Base-by-base conservation (phyloP, 805 yeast species). In the Saturnispora quitensis region DNA sequence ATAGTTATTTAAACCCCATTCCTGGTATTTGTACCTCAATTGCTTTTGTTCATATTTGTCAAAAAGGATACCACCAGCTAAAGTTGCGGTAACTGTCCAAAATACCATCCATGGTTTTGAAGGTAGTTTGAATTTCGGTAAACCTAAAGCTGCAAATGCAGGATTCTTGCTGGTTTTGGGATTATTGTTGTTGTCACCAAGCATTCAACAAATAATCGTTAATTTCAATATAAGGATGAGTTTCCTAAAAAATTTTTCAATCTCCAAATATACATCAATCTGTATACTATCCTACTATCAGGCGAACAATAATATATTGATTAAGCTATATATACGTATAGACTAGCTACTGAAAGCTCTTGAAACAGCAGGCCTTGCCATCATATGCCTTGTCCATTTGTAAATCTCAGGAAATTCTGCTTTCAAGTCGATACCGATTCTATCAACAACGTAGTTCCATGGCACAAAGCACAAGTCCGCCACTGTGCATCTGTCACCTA, bases 401-500 rank as follows among this genome's bases (percentile, higher is more conserved):
- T 87, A 89, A 45, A 89, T 97, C 70, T 90, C 97, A 1, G 97
- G 97, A 64, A 86, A 89, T 66, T 90, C 97, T 31, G 79, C 76
- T 65, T 85, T 84, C 61, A 90, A 77, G 61, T 86, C 87, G 56
- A 90, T 88, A 7, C 97, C 97, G 50, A 90, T 86, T 61, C 96
- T 75, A 65, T 87, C 96, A 50, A 90, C 95, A 17, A 90, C 97
- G 62, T 89, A 90, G 67, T 90, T 90, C 98, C 98, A 90, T 15
- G 98, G 95, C 28, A 90, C 96, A 70, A 90, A 90, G 22, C 91
- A 80, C 62, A 90, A 73, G 68, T 90, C 98, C 2, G 97, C 97
- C 44, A 90, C 82, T 1, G 97, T 79, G 47, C 82, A 75, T 44
- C 76, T 70, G 60, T 89, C 96, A 27, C 96, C 95, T 13, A 89